Base-by-base conservation (phyloP, 306 rosid species). In the Pterocarpus santalinus region DNA sequence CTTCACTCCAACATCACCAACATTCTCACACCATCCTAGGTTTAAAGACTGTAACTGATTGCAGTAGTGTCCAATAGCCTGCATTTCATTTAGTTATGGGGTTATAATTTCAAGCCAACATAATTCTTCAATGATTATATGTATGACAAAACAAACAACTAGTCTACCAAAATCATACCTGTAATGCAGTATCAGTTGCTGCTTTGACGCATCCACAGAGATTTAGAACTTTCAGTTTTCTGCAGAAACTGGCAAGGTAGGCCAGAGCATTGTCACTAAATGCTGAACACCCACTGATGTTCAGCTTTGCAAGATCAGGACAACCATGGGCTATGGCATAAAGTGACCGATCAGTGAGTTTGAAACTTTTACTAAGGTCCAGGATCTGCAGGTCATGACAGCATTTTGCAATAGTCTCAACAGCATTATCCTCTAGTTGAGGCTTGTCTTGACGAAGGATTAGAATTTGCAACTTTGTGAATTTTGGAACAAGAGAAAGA, bases 311-410 rank as follows among this genome's bases (percentile, higher is more conserved):
- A 49, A 96, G 97, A 72, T 90, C 88, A 3, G 60, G 89, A 69
- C 99, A 96, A 34, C 97, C 98, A 56, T 22, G 88, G 39, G 98
- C 95, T 34, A 96, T 64, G 65, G 94, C 90, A 69, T 85, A 85
- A 3, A 96, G 81, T 55, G 99, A 96, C 15, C 78, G 11, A 78
- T 93, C 99, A 3, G 87, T 87, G 63, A 96, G 98, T 87, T 83
- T 93, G 89, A 94, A 96, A 81, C 99, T 92, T 88, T 94, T 96
- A 89, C 99, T 93, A 34, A 96, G 97, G 86, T 96, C 97, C 82
- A 96, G 90, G 74, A 90, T 86, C 91, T 96, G 99, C 81, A 96
- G 87, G 71, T 90, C 98, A 57, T 72, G 89, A 70, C 94, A 96
- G 86, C 60, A 89, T 65, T 87, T 84, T 79, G 98, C 88, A 70